Conservation (phyloP, 169 alveolate species). For the Eimeria necatrix region DNA sequence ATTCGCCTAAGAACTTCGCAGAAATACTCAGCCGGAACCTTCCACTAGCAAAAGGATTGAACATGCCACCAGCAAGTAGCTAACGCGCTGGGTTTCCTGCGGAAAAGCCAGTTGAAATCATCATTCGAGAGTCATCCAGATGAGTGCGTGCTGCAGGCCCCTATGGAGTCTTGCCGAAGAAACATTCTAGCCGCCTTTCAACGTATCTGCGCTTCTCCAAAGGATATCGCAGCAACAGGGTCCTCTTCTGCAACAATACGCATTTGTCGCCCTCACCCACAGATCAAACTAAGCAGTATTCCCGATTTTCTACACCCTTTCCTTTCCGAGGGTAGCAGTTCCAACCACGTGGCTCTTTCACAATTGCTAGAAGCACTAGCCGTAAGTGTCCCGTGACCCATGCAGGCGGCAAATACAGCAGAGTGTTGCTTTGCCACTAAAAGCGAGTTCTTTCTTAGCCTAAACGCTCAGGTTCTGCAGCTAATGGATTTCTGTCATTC, state of each 20-base stretch:
- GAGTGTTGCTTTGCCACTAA: no score
- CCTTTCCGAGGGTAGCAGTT: neutral
- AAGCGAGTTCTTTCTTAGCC: no score
- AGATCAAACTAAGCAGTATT: constrained; percentile 35
- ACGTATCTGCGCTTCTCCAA: neutral
- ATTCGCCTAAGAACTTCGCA: no score
- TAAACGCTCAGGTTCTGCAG: neutral
- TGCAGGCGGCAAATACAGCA: neutral
- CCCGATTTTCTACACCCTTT: constrained; percentile 68
- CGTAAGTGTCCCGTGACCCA: neutral
- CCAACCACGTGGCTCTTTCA: constrained; percentile 48
- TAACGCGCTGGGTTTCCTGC: no score
- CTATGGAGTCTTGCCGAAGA: constrained; percentile 58
- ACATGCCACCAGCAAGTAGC: no score
- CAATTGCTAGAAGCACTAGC: constrained; percentile 32
- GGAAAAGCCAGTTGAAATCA: no score
- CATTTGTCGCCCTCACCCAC: constrained; percentile 22
- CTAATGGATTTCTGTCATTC: neutral
- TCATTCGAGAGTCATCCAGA: no score
- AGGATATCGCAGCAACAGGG: constrained; percentile 53
- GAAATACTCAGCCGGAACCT: no score
- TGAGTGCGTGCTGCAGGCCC: constrained; percentile 16
- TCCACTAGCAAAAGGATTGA: no score
- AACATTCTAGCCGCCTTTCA: constrained; percentile 61
- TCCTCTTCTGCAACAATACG: constrained; percentile 56